phyloP scores from a whole-genome alignment of 345 rosid genomes.

The Ceriops tagal region DNA sequence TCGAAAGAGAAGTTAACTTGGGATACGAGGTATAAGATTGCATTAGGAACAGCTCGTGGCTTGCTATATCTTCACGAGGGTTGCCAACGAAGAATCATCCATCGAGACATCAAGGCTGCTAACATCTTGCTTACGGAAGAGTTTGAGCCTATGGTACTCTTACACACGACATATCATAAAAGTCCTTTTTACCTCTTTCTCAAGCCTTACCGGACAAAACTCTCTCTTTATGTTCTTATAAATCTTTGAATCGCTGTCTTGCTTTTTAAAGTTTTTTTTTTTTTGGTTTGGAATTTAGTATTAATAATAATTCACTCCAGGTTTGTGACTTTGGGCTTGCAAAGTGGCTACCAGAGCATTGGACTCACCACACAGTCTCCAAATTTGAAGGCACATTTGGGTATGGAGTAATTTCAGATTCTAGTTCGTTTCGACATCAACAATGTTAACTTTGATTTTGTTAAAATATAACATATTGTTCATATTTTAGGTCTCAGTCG shows the following conservation, averaged over 20 bases:
- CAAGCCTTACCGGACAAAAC: background rate
- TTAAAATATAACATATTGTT: too few species aligned
- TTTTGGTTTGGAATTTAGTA: background rate
- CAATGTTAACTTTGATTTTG: background rate
- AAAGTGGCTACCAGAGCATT: constrained; percentile 89
- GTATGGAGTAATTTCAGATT: constrained; percentile 34
- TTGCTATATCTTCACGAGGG: constrained; percentile 64
- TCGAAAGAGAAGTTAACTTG: constrained; percentile 54
- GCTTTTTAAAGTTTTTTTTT: too few species aligned
- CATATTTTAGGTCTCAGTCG: too few species aligned
- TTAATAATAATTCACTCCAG: constrained; percentile 27
- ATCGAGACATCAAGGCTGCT: constrained; percentile 79
- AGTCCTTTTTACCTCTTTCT: background rate
- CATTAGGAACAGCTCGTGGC: constrained; percentile 61
- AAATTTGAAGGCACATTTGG: constrained; percentile 96
- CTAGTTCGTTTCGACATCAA: too few species aligned
- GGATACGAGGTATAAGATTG: constrained; percentile 60
- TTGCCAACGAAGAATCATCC: constrained; percentile 70
- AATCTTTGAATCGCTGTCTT: background rate
- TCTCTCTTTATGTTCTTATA: background rate
- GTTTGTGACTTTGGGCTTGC: constrained; percentile 97
- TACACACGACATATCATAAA: background rate
- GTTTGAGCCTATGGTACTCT: constrained; percentile 62
- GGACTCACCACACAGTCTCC: constrained; percentile 88
- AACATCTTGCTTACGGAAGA: constrained; percentile 70